Base-by-base conservation (phyloP, 306 rosid genomes). In the Lupinus albus region DNA sequence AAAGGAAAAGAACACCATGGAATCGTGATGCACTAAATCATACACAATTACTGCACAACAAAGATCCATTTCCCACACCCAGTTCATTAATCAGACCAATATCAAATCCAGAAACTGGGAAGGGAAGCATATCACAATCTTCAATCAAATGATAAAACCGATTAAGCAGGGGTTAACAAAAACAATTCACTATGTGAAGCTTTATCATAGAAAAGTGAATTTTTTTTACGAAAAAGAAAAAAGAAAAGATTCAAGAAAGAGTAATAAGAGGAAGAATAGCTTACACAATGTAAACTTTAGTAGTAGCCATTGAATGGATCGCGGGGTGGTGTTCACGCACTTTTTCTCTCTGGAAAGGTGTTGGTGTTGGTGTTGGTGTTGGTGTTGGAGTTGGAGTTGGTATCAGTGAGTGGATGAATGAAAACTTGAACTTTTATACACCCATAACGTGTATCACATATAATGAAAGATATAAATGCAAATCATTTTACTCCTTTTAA, bases 211-310 rank as follows among this genome's bases (percentile, higher is more conserved):
- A 39, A 45, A 70, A 58, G 46, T 13, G 25, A 47, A n/a, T n/a
- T n/a, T n/a, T n/a, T n/a, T n/a, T n/a, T n/a, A n/a, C n/a, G n/a
- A n/a, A 7, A 2, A 1, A 25, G 0, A 1, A 25, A 25, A 25
- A 25, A 25, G 4, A 1, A 25, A 25, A 25, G 4, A 25, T 25
- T 25, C 0, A 25, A 25, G 4, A 25, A 2, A 25, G 9, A 70
- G 32, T 6, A 11, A 5, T 1, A 5, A 25, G 8, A 54, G 44
- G 53, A 42, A 72, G 73, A 79, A 61, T 53, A 3, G 59, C 93
- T 87, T 76, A 92, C 98, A 89, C 91, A 83, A 89, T 89, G 82
- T 92, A 92, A 78, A 92, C 64, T 83, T 87, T 92, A 51, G 91
- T 83, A 64, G 78, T 11, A 25, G 96, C 92, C 98, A 89, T 92